Conservation (phyloP, 78 protist genomes). For the Dictyostelium purpureum region DNA sequence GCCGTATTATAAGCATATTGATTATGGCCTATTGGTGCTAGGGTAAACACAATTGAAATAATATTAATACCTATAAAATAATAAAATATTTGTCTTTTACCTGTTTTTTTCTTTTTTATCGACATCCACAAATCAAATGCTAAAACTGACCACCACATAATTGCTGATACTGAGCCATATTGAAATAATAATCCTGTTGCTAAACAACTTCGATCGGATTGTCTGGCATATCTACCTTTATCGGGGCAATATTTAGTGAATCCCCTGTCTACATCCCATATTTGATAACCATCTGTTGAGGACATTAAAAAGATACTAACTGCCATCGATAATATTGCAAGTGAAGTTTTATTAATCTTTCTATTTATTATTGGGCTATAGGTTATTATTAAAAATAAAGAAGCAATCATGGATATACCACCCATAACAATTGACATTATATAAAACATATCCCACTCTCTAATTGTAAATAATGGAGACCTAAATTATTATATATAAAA, state of each 20-base stretch:
- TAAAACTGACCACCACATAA: neutral
- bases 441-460: neutral
- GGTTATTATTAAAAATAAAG: neutral
- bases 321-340: neutral
- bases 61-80: neutral
- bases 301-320: neutral
- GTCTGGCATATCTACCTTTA: conserved; percentile 7
- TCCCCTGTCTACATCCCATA: neutral
- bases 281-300: neutral
- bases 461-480: neutral
- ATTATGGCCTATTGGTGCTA: neutral
- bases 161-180: neutral
- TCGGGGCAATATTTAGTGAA: neutral
- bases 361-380: neutral
- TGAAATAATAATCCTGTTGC: neutral
- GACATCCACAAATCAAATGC: conserved; percentile 31
- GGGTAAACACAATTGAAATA: neutral
- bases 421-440: neutral
- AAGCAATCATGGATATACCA: neutral
- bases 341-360: neutral
- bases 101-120: neutral
- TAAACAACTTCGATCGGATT: conserved; percentile 4
- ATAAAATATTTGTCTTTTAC: neutral
- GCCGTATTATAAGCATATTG: neutral
- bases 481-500: neutral